These are phyloP conservation scores for Cercis canadensis DNA, from an alignment of 306 rosid genomes.

Conservation along the genomic window DNA sequence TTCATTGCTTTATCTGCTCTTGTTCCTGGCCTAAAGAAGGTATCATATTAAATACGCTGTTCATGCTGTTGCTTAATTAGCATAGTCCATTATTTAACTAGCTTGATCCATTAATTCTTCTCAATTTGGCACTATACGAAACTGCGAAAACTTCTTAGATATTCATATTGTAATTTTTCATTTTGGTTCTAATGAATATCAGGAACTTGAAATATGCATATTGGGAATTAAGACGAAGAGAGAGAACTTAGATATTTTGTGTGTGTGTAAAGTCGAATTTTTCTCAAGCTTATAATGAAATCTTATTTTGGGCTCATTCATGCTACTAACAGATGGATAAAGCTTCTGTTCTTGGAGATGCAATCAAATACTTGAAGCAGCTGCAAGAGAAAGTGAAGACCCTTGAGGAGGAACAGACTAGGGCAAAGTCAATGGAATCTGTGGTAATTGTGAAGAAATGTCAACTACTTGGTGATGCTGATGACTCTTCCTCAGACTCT, in stretches of 20 bases:
- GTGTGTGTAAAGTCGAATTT: too few species aligned
- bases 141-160: too few species aligned
- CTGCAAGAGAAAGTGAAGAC: conserved; percentile 77
- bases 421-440: conserved; percentile 65
- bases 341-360: conserved; percentile 98
- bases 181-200: too few species aligned
- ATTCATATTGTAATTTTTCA: too few species aligned
- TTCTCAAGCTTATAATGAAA: background rate
- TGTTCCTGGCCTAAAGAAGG: conserved; percentile 96
- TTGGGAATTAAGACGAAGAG: too few species aligned
- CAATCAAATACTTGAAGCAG: conserved; percentile 85
- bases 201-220: too few species aligned
- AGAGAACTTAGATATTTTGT: too few species aligned
- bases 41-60: conserved; percentile 16
- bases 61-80: background rate
- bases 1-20: conserved; percentile 90
- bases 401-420: conserved; percentile 84
- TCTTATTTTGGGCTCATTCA: background rate
- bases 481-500: conserved; percentile 44
- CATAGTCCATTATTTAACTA: too few species aligned
- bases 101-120: too few species aligned
- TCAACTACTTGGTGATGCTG: conserved; percentile 52
- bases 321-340: conserved; percentile 76
- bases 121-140: too few species aligned
- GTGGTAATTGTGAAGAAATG: conserved; percentile 78